Percentiles rank a stretch among this genome's conserved stretches.
Evolutionary conservation across 208 protist species (phyloP).

Genomic region (Acanthamoeba royreba): DNA sequence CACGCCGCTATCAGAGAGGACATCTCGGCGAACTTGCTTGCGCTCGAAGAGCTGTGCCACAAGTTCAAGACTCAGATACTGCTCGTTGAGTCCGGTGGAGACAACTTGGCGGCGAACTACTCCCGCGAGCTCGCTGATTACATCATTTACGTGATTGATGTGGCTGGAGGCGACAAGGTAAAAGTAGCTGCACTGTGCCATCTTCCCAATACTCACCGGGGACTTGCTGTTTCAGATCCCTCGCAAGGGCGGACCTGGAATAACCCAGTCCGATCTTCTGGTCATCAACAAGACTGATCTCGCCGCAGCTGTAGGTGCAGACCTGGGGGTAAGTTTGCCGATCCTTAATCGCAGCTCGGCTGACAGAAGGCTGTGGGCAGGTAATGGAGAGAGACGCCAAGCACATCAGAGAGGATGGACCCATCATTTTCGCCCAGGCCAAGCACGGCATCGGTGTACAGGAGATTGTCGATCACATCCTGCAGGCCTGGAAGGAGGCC

Average conservation of each 20-base stretch:
- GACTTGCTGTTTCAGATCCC: slow-evolving; percentile 4
- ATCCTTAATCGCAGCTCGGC: slow-evolving; percentile 28
- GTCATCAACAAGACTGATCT: slow-evolving; percentile 74
- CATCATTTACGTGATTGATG: slow-evolving; percentile 74
- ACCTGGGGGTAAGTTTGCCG: slow-evolving; percentile 55
- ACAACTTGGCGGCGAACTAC: slow-evolving; percentile 75
- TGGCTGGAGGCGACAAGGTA: slow-evolving; percentile 70
- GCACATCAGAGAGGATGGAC: neutral
- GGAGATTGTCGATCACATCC: slow-evolving; percentile 19
- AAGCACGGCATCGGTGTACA: slow-evolving; percentile 43
- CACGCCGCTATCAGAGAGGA: slow-evolving; percentile 74
- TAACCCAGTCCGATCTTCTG: slow-evolving; percentile 71
- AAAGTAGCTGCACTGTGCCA: too few species aligned
- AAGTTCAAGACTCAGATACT: slow-evolving; percentile 53
- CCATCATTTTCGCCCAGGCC: slow-evolving; percentile 6
- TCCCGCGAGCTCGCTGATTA: slow-evolving; percentile 67
- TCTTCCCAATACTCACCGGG: too few species aligned
- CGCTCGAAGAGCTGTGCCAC: slow-evolving; percentile 61
- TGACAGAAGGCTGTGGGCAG: neutral
- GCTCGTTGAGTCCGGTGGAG: slow-evolving; percentile 69
- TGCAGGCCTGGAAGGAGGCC: neutral
- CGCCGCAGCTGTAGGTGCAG: slow-evolving; percentile 65
- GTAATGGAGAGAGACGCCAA: slow-evolving; percentile 46
- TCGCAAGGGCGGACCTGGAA: slow-evolving; percentile 68
- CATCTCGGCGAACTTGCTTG: slow-evolving; percentile 64